These are phyloP conservation scores for Alternaria gaisen DNA, from an alignment of 2,329 filamentous ascomycete genomes.

Conservation along the genomic window DNA sequence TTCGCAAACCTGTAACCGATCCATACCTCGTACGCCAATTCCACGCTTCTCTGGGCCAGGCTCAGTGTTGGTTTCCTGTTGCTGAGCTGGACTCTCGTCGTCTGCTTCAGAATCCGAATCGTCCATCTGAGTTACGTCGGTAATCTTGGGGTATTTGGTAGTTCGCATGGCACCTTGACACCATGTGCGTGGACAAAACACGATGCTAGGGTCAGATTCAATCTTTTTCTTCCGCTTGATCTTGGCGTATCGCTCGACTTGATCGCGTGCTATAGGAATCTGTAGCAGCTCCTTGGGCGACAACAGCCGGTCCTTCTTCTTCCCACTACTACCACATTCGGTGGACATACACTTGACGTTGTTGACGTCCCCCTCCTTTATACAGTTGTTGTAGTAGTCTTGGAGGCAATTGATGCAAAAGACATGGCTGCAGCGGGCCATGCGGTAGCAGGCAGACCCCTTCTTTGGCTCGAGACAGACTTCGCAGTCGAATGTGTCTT, in stretches of 20 bases:
- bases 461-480: conserved; percentile 94
- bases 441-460: conserved; percentile 79
- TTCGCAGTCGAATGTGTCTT: conserved; percentile 85
- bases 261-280: conserved; percentile 64
- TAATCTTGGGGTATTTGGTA: conserved; percentile 57
- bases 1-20: conserved; percentile 84
- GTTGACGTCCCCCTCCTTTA: conserved; percentile 82
- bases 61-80: conserved; percentile 14
- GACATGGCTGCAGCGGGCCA: conserved; percentile 86
- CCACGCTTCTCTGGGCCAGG: conserved; percentile 34
- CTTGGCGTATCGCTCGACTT: conserved; percentile 84
- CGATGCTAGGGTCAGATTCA: conserved; percentile 88
- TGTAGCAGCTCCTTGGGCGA: conserved; percentile 80
- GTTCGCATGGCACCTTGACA: conserved; percentile 85
- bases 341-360: conserved; percentile 82
- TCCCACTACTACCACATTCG: conserved; percentile 62
- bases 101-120: conserved; percentile 54
- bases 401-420: conserved; percentile 90
- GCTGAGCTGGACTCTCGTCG: conserved; percentile 11
- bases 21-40: conserved; percentile 59
- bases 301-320: conserved; percentile 68
- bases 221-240: conserved; percentile 93
- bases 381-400: conserved; percentile 89
- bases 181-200: conserved; percentile 92
- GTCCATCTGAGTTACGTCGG: conserved; percentile 50